Base-by-base conservation (phyloP, 2,329 filamentous ascomycete genomes). In the Arthrinium phaeospermum region DNA sequence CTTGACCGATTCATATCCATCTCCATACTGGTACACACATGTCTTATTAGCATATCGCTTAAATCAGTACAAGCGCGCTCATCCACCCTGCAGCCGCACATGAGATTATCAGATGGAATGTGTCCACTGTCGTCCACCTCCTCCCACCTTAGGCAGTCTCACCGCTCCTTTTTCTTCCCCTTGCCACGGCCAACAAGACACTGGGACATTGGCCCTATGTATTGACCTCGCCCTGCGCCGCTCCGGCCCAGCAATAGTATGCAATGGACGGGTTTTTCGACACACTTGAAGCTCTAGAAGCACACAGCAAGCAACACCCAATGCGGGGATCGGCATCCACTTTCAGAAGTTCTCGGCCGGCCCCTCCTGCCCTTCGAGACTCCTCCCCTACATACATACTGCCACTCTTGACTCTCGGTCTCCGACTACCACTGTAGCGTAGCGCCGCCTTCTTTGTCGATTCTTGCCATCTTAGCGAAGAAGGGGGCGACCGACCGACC, bases 101-200 rank as follows among this genome's bases (percentile, higher is more conserved):
- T 69, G 53, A 64, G 46, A 34, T 71, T 67, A 37, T 67, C 44
- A 69, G 51, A 68, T 70, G 68, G 70, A 46, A 46, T 70, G 70
- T 71, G 75, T 75, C 75, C 75, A 75, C 57, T 41, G 34, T 24
- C 34, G 57, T 41, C 57, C 57, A 64, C 57, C 34, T 64, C 53
- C 53, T 61, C 57, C 57, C 57, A 41, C 57, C 57, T 41, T 64
- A 41, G 57, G 19, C 74, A 73, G 75, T 74, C 75, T 76, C 75
- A 76, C 75, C 75, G 75, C 75, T 75, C 71, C 71, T 75, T 75
- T 69, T 68, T 37, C 13, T 22, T 24, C 47, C 51, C 45, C 22
- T n/a, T 30, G 6, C 51, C 45, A 57, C 45, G 67, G 19, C n/a
- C 57, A 34, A 57, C 47, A 37, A n/a, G 13, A 49, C 68, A n/a